Evolutionary conservation across 1,284 basidiomycete genomes (phyloP).

Genomic region (Cryptococcus sp.): DNA sequence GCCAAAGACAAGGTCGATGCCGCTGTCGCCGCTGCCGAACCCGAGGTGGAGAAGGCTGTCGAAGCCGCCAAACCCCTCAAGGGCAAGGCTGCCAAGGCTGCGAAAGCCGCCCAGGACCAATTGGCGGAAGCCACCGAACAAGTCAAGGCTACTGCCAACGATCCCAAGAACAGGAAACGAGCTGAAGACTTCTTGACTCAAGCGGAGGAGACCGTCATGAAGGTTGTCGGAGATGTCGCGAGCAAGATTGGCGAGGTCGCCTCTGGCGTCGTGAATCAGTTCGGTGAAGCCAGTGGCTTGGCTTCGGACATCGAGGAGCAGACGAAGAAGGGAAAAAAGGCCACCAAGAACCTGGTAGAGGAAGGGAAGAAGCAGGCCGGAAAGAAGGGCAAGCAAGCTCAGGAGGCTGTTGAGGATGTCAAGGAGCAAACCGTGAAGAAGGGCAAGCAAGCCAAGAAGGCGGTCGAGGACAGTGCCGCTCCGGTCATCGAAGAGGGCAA

Average conservation of each 20-base stretch:
- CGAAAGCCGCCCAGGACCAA: slow-evolving; percentile 16
- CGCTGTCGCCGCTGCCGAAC: slow-evolving; percentile 22
- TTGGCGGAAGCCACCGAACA: slow-evolving; percentile 16
- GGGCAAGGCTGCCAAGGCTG: slow-evolving; percentile 27
- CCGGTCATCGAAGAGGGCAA: slow-evolving; percentile 22
- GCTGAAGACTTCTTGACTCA: slow-evolving; percentile 44
- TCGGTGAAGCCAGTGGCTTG: slow-evolving; percentile 38
- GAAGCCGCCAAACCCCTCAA: slow-evolving; percentile 27
- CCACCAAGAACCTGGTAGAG: slow-evolving; percentile 13
- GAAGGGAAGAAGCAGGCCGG: slow-evolving; percentile 17
- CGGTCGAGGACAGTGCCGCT: slow-evolving; percentile 13
- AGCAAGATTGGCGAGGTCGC: slow-evolving; percentile 51
- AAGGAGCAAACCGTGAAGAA: slow-evolving; percentile 7
- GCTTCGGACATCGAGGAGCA: slow-evolving; percentile 12
- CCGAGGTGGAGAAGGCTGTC: slow-evolving; percentile 27
- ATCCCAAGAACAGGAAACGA: slow-evolving; percentile 46
- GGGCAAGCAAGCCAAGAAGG: slow-evolving; percentile 6
- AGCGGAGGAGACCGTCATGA: slow-evolving; percentile 35
- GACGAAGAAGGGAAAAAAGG: slow-evolving; percentile 17
- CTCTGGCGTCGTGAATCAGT: slow-evolving; percentile 32
- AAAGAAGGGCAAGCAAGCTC: slow-evolving; percentile 16
- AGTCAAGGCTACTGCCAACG: slow-evolving; percentile 25
- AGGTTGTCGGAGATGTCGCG: slow-evolving; percentile 23
- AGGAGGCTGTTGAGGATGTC: slow-evolving; percentile 10
- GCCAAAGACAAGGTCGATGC: slow-evolving; percentile 19